Evolutionary conservation across 2,329 filamentous ascomycete species (phyloP).

Genomic region (Colletotrichum filicis): DNA sequence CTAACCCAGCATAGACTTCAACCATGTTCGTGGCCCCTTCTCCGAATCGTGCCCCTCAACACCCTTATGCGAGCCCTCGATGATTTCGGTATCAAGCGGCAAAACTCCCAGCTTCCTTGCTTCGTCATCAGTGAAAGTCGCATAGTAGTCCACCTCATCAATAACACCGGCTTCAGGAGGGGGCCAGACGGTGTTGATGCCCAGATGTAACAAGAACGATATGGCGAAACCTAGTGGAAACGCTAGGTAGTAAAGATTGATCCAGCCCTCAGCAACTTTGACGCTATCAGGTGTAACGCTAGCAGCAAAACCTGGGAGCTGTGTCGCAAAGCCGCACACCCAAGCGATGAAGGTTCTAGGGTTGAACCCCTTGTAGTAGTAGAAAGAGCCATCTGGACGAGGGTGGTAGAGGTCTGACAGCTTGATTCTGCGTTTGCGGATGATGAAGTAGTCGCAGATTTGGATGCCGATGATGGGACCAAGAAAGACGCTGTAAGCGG

Average conservation of each 20-base stretch:
- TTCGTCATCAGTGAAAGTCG: conserved; percentile 27
- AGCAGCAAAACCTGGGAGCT: conserved; percentile 25
- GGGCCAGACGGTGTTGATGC: conserved; percentile 28
- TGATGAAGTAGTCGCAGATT: conserved; percentile 47
- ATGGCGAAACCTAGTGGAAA: conserved; percentile 29
- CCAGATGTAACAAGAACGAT: conserved; percentile 23
- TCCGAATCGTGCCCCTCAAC: background rate
- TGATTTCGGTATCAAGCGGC: background rate
- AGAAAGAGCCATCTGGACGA: conserved; percentile 47
- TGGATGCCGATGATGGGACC: conserved; percentile 52
- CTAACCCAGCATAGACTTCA: conserved; percentile 6
- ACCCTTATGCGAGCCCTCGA: conserved; percentile 11
- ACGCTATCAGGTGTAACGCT: conserved; percentile 29
- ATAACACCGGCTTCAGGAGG: conserved; percentile 6
- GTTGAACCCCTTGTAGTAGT: conserved; percentile 53
- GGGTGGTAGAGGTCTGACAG: conserved; percentile 50
- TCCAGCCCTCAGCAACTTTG: conserved; percentile 1
- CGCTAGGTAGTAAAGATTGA: conserved; percentile 26
- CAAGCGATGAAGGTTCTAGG: conserved; percentile 48
- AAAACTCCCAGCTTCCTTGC: conserved; percentile 17
- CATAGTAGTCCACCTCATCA: conserved; percentile 29
- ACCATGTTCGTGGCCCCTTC: background rate
- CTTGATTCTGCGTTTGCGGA: conserved; percentile 47
- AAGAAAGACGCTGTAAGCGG: conserved; percentile 49
- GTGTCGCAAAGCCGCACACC: conserved; percentile 50